Percentiles rank a stretch among this genome's conserved stretches.
Conservation (phyloP, 2,329 filamentous ascomycete genomes). For the Dothideomycetidae sp. region DNA sequence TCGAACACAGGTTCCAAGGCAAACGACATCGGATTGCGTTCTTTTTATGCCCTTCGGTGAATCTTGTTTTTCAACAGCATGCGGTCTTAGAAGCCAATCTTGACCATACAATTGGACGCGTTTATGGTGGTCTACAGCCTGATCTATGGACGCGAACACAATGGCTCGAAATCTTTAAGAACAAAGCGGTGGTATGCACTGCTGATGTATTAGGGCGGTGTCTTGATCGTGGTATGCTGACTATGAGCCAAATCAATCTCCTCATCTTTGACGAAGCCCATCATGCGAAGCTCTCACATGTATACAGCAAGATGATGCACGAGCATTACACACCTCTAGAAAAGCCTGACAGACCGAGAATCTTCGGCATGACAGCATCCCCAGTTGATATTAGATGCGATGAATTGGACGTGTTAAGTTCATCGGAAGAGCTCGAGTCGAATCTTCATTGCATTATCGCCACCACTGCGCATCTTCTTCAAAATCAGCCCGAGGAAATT, state of each 20-base stretch:
- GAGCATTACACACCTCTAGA: conserved; percentile 55
- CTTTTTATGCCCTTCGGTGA: conserved; percentile 77
- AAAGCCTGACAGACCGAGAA: conserved; percentile 45
- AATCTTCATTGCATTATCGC: conserved; percentile 72
- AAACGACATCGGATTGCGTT: conserved; percentile 56
- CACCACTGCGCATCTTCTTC: conserved; percentile 50
- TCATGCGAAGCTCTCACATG: conserved; percentile 85
- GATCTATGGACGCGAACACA: conserved; percentile 47
- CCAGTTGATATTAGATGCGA: conserved; percentile 75
- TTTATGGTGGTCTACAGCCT: conserved; percentile 56
- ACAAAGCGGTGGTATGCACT: conserved; percentile 84
- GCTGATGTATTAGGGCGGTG: conserved; percentile 73
- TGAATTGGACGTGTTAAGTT: conserved; percentile 15
- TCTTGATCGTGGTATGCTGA: conserved; percentile 63
- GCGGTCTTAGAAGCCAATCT: conserved; percentile 70
- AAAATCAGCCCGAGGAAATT: conserved; percentile 47
- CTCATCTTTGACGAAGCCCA: conserved; percentile 94
- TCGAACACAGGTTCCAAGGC: conserved; percentile 51
- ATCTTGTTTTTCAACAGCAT: conserved; percentile 79
- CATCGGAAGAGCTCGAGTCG: conserved; percentile 48
- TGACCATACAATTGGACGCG: conserved; percentile 55
- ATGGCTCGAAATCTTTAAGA: conserved; percentile 45
- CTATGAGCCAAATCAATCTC: conserved; percentile 71
- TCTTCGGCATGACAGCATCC: conserved; percentile 95
- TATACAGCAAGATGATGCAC: conserved; percentile 79